These are phyloP conservation scores for Lipomyces oligophaga DNA, from an alignment of 805 yeast species.

Conservation along the genomic window DNA sequence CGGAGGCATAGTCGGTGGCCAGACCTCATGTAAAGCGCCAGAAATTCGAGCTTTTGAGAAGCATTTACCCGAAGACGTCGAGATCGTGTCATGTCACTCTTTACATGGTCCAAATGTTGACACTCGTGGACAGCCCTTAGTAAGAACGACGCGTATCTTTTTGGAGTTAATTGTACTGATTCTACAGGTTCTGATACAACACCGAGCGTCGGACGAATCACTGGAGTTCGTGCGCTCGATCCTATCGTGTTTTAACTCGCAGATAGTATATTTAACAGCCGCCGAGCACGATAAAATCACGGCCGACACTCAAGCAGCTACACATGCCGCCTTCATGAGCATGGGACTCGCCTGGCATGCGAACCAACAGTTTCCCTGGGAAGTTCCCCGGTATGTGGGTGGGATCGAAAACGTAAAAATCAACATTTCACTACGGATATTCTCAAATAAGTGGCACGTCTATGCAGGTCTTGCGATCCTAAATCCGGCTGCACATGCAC, in stretches of 20 bases:
- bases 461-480: constrained; percentile 96
- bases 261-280: constrained; percentile 72
- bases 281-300: constrained; percentile 89
- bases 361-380: constrained; percentile 85
- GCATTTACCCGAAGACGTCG: constrained; percentile 69
- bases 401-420: constrained; percentile 95
- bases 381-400: constrained; percentile 76
- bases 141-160: neutral
- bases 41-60: constrained; percentile 83
- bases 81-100: constrained; percentile 84
- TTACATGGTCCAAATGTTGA: constrained; percentile 91
- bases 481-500: constrained; percentile 90
- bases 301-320: constrained; percentile 97
- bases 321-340: constrained; percentile 93
- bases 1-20: constrained; percentile 96
- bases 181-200: constrained; percentile 56
- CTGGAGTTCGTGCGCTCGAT: constrained; percentile 59
- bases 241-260: constrained; percentile 71
- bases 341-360: constrained; percentile 97
- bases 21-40: constrained; percentile 89
- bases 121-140: constrained; percentile 89
- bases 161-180: neutral
- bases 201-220: constrained; percentile 56
- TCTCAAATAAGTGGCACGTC: constrained; percentile 94
- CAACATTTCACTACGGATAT: constrained; percentile 86